Percentiles rank a stretch among this genome's conserved stretches.
Conservation (phyloP, 805 yeast genomes). For the Kluyveromyces aestuarii region DNA sequence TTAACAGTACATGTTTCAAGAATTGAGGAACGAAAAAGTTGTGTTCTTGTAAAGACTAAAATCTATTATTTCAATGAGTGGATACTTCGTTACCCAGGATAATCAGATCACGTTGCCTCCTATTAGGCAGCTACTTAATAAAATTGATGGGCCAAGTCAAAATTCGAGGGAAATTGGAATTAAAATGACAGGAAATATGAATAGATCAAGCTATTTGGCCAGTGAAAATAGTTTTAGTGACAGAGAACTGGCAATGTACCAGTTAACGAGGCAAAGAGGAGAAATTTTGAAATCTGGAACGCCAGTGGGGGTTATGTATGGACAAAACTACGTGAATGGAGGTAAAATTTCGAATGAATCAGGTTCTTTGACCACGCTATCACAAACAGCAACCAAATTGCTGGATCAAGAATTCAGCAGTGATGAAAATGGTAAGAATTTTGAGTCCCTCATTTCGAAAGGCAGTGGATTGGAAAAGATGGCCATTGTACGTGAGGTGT, state of each 20-base stretch:
- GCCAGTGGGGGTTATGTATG: background rate
- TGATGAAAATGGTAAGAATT: background rate
- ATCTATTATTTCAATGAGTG: background rate
- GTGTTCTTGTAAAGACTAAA: background rate
- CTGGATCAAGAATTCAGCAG: background rate
- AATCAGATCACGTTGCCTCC: conserved; percentile 1
- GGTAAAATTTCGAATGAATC: background rate
- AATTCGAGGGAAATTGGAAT: background rate
- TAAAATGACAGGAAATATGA: too few species aligned
- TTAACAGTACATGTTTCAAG: too few species aligned
- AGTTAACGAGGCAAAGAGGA: background rate
- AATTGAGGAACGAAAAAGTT: too few species aligned
- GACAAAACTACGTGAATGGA: background rate
- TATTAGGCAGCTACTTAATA: background rate
- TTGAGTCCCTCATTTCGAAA: background rate
- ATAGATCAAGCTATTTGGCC: too few species aligned
- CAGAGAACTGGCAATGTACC: background rate
- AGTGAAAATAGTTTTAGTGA: background rate
- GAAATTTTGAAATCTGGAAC: background rate
- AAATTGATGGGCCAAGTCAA: background rate
- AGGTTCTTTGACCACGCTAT: background rate
- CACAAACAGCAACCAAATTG: background rate
- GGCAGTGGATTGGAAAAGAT: background rate
- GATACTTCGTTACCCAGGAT: background rate
- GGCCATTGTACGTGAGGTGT: background rate